Evolutionary conservation across 1,284 basidiomycete genomes (phyloP).

Genomic region (Cutaneotrichosporon arboriforme): DNA sequence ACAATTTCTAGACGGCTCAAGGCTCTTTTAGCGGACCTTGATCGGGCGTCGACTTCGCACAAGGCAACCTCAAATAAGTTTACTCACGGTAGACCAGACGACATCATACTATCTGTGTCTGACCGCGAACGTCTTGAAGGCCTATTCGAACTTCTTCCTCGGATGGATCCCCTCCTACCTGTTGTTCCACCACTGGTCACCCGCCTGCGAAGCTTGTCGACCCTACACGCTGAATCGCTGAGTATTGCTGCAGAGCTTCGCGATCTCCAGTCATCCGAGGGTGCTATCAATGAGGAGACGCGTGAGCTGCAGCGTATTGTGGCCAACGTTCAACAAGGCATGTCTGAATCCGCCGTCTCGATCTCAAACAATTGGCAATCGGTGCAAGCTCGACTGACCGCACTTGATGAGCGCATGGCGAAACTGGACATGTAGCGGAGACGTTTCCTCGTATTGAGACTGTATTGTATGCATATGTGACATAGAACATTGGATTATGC

Average conservation of each 20-base stretch:
- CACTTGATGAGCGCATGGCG: constrained; percentile 51
- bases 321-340: constrained; percentile 63
- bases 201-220: constrained; percentile 73
- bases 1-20: constrained; percentile 93
- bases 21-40: constrained; percentile 84
- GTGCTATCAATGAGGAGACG: constrained; percentile 58
- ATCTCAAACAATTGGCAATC: constrained; percentile 64
- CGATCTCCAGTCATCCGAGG: constrained; percentile 67
- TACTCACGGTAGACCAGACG: neutral
- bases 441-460: neutral
- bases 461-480: constrained; percentile 3
- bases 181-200: constrained; percentile 87
- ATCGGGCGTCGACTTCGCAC: constrained; percentile 63
- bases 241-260: constrained; percentile 59
- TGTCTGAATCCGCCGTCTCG: constrained; percentile 63
- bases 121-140: constrained; percentile 55
- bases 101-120: constrained; percentile 50
- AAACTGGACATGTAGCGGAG: constrained; percentile 11
- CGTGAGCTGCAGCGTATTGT: constrained; percentile 66
- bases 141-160: constrained; percentile 66
- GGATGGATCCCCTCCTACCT: constrained; percentile 79
- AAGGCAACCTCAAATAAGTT: constrained; percentile 23
- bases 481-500: neutral
- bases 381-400: constrained; percentile 55
- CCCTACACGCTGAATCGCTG: constrained; percentile 73